Percentiles rank a stretch among this genome's conserved stretches.
Evolutionary conservation across 176 grass and related monocot genomes (phyloP).

Genomic region (Zoysia pacifica): DNA sequence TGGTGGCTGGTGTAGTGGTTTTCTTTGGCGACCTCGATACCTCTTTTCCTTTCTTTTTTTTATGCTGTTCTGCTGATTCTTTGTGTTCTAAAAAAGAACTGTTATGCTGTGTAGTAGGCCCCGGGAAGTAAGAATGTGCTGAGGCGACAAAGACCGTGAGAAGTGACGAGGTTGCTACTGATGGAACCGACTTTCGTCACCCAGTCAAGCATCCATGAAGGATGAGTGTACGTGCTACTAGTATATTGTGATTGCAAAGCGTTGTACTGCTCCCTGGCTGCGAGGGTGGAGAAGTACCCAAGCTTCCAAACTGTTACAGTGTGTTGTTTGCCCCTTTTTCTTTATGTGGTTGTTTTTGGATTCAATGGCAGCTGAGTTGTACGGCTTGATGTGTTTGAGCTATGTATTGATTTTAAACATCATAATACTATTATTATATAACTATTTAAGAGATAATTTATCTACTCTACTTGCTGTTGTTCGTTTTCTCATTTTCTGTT

Average conservation of each 20-base stretch:
- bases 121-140: constrained; percentile 27
- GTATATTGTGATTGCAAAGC: constrained; percentile 33
- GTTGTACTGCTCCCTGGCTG: constrained; percentile 21
- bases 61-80: constrained; percentile 9
- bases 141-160: constrained; percentile 20
- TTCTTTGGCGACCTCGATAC: not conserved
- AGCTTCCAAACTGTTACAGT: not conserved
- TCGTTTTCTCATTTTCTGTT: not conserved
- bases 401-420: constrained; percentile 7
- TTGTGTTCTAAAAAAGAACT: constrained; percentile 14
- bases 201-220: constrained; percentile 28
- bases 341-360: not conserved
- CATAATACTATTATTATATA: not conserved
- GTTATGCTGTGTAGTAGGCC: constrained; percentile 32
- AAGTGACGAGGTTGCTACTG: constrained; percentile 19
- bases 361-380: not conserved
- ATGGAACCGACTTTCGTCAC: constrained; percentile 1
- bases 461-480: not conserved
- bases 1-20: not conserved
- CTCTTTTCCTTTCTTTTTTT: not conserved
- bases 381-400: constrained; percentile 27
- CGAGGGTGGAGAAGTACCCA: constrained; percentile 45
- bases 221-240: constrained; percentile 31
- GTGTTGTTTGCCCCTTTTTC: not conserved
- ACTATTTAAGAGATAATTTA: not conserved